phyloP scores from a whole-genome alignment of 2,329 filamentous ascomycete genomes.

The Penicillium sp. region DNA sequence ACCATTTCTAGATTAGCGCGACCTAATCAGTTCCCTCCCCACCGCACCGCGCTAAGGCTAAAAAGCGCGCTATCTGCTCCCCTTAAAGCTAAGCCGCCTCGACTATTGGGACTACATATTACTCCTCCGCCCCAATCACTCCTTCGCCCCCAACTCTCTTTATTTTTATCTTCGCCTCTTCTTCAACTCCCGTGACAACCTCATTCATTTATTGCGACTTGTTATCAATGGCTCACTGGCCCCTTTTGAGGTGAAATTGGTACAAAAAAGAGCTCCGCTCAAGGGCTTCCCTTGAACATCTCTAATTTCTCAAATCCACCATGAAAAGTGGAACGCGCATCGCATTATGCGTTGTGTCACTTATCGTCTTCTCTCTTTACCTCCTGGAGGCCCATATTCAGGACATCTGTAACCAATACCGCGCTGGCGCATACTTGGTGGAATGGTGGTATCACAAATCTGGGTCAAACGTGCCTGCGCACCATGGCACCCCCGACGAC shows the following conservation, averaged over 20 bases:
- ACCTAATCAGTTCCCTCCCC: not conserved
- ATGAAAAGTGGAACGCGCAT: conserved; percentile 36
- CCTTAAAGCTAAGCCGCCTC: not conserved
- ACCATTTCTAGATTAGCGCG: not conserved
- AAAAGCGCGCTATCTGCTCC: not conserved
- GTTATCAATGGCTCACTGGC: conserved; percentile 12
- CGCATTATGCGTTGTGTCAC: conserved; percentile 21
- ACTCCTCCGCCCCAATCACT: not conserved
- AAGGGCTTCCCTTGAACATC: conserved; percentile 3
- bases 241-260: conserved; percentile 4
- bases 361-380: conserved; percentile 30
- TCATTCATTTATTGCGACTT: not conserved
- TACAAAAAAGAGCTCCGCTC: conserved; percentile 8
- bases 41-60: not conserved
- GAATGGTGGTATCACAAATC: conserved; percentile 28
- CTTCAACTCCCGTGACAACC: not conserved
- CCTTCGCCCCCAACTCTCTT: not conserved
- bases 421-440: conserved; percentile 36
- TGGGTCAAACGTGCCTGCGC: not conserved
- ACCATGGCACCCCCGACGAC: conserved; percentile 24
- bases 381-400: conserved; percentile 33
- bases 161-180: not conserved
- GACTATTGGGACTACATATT: not conserved
- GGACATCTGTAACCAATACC: conserved; percentile 38
- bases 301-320: conserved; percentile 8